These are phyloP conservation scores for Globisporangium spiculum DNA, from an alignment of 352 stramenopile species.

Conservation along the genomic window DNA sequence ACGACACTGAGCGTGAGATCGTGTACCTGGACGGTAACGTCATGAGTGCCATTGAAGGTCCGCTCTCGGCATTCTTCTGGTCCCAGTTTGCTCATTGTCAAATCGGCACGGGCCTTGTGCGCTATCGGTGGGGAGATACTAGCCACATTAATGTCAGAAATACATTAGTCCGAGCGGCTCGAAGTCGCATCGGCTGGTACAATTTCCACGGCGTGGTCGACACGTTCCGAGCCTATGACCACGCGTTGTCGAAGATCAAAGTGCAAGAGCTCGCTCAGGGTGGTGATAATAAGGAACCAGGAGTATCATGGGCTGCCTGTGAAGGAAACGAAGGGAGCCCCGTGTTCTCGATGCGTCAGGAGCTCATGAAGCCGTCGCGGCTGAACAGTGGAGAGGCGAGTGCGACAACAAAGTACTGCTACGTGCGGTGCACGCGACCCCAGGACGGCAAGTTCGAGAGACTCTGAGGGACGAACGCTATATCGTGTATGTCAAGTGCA, in stretches of 20 bases:
- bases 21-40: constrained; percentile 40
- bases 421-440: neutral
- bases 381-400: neutral
- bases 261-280: neutral
- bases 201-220: constrained; percentile 40
- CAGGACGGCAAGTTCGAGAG: neutral
- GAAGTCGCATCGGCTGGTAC: constrained; percentile 30
- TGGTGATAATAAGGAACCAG: neutral
- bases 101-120: constrained; percentile 35
- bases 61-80: constrained; percentile 35
- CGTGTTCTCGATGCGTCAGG: neutral
- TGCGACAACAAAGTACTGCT: neutral
- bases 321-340: neutral
- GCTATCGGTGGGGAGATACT: constrained; percentile 13
- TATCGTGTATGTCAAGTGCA: neutral
- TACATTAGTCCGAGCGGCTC: neutral
- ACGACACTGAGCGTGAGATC: constrained; percentile 21
- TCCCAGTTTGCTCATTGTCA: constrained; percentile 32
- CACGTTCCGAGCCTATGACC: constrained; percentile 20
- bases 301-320: neutral
- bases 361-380: neutral
- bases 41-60: constrained; percentile 14
- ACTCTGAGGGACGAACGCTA: neutral
- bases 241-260: neutral
- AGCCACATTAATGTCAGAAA: neutral